phyloP scores from a whole-genome alignment of 129 eudicot species.

The Saposhnikovia divaricata region DNA sequence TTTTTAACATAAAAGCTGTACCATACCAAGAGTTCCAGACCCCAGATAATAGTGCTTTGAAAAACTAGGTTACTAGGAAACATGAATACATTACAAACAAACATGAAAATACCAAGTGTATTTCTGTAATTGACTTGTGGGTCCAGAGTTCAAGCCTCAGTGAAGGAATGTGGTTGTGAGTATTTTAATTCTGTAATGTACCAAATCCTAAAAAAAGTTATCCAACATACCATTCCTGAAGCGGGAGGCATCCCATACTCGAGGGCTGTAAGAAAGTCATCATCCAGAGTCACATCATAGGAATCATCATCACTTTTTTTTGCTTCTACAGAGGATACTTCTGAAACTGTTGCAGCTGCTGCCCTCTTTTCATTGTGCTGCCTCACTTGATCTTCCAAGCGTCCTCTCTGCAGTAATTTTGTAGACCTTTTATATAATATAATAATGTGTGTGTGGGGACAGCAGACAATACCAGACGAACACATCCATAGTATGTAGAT shows the following conservation, averaged over 20 bases:
- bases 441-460: not conserved
- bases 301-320: constrained; percentile 40
- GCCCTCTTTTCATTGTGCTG: constrained; percentile 67
- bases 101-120: not conserved
- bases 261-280: constrained; percentile 85
- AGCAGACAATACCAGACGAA: constrained; percentile 1
- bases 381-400: constrained; percentile 92
- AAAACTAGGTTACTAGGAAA: not conserved
- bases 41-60: not conserved
- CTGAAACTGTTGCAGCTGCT: constrained; percentile 31
- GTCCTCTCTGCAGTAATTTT: constrained; percentile 44
- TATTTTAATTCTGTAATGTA: not conserved
- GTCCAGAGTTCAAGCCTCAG: not conserved
- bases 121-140: not conserved
- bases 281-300: constrained; percentile 86
- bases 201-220: too few species aligned
- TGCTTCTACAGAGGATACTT: constrained; percentile 21
- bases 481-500: not conserved
- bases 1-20: not conserved
- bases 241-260: constrained; percentile 99
- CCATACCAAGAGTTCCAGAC: not conserved
- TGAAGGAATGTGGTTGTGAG: not conserved
- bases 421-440: not conserved
- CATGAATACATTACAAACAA: not conserved
- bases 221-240: constrained; percentile 81